Base-by-base conservation (phyloP, 305 asterid species). In the Solanum aculeatissimum region DNA sequence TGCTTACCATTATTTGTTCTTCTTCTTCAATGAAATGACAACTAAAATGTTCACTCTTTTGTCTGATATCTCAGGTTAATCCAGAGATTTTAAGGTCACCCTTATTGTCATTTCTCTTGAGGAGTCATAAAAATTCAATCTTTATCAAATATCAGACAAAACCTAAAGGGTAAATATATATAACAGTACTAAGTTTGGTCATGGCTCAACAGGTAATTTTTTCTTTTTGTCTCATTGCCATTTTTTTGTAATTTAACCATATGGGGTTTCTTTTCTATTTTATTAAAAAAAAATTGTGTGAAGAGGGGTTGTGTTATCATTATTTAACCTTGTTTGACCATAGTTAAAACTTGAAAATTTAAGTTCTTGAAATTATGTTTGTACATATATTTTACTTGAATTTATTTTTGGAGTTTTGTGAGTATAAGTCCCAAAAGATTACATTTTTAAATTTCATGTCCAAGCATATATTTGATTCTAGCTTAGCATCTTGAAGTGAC, bases 121-220 rank as follows among this genome's bases (percentile, higher is more conserved):
- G 25, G 14, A 80, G 21, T 27, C 7, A 70, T 71, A 60, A 71
- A 49, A 62, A 74, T 32, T 54, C 70, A 74, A 23, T 45, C 81
- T 65, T 38, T 49, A 49, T 43, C 29, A 42, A 43, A 53, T 65
- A 81, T 71, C 23, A 70, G 75, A 10, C 27, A 49, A 72, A 68
- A 40, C 14, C 14, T n/a, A 68, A 68, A 38, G 72, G 72, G 13
- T 65, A 63, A 27, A 13, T 35, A 70, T 38, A 40, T 70, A 4
- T 11, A 75, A 16, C 63, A 74, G 72, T 86, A 45, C 68, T 83
- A n/a, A 18, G 11, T 63, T 55, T 23, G 21, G 27, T 15, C 82
- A 88, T 88, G 88, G 86, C 90, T 84, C 89, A 88, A 18, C 90
- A 86, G 89, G 89, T 88, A 82, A 7, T 2, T 3, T 5, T 14